A percentile compares a stretch with the other conserved stretches of the same genome.
Conservation (phyloP, 352 stramenopile genomes). For the Phytopythium sindhum region DNA sequence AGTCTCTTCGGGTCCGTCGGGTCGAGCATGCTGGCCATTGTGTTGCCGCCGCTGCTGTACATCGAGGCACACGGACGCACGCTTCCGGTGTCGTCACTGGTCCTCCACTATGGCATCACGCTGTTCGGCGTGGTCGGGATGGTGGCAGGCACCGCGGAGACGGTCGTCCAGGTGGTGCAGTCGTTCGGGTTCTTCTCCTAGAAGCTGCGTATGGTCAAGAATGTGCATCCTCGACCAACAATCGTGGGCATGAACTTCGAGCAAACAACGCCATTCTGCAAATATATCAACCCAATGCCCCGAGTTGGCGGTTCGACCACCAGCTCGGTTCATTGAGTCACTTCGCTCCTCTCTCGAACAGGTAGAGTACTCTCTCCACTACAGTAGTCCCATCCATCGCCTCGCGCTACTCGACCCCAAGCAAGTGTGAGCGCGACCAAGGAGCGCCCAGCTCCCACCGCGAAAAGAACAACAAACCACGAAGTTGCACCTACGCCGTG, state of each 20-base stretch:
- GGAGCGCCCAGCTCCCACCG: neutral
- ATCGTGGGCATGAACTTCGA: neutral
- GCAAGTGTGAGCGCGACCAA: neutral
- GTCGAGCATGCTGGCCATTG: conserved; percentile 79
- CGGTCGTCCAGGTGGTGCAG: conserved; percentile 42
- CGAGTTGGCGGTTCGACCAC: neutral
- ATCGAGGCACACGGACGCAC: conserved; percentile 31
- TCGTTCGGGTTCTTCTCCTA: neutral
- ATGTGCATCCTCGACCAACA: neutral
- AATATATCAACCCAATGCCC: neutral
- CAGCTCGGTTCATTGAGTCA: neutral
- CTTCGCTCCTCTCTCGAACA: neutral
- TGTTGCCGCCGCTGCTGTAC: conserved; percentile 71
- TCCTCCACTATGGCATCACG: conserved; percentile 48
- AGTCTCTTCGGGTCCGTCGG: conserved; percentile 76
- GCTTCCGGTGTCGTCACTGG: conserved; percentile 32
- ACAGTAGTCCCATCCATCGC: neutral
- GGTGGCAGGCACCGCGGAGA: conserved; percentile 58
- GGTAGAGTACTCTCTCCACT: neutral
- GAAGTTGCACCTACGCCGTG: neutral
- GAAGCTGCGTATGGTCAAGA: neutral
- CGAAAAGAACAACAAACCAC: neutral
- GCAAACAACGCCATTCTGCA: conserved; percentile 2
- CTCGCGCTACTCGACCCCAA: neutral
- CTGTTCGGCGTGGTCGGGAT: conserved; percentile 59